A percentile compares a stretch with the other conserved stretches of the same genome.
Evolutionary conservation across 257 asterid species (phyloP).

Genomic region (Echites panduratus): DNA sequence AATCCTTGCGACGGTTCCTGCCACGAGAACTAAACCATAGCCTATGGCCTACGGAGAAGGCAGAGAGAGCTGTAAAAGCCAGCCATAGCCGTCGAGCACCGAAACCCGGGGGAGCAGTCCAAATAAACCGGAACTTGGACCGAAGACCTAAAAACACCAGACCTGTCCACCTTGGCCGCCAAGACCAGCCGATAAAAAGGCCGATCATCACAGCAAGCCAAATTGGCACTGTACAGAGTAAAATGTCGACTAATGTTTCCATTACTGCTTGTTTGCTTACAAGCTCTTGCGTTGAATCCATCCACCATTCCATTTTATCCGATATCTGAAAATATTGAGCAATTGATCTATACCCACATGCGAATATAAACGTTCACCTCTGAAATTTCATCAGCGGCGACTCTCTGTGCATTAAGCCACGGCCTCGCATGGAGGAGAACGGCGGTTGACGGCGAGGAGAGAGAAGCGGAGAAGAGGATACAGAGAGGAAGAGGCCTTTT

Average conservation of each 20-base stretch:
- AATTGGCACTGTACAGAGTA: slow-evolving; percentile 85
- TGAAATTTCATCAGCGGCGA: no score
- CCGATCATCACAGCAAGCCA: slow-evolving; percentile 99
- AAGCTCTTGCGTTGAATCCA: slow-evolving; percentile 40
- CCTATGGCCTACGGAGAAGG: slow-evolving; percentile 72
- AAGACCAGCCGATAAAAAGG: slow-evolving; percentile 88
- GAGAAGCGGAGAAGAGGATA: neutral
- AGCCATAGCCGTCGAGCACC: slow-evolving; percentile 94
- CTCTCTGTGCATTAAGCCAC: no score
- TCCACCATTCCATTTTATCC: slow-evolving; percentile 50
- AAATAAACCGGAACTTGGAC: slow-evolving; percentile 66
- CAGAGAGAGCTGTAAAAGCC: slow-evolving; percentile 88
- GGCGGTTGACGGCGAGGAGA: slow-evolving; percentile 1
- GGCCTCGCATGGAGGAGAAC: slow-evolving; percentile 6
- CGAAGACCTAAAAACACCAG: slow-evolving; percentile 70
- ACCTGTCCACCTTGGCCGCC: slow-evolving; percentile 94
- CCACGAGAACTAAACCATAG: slow-evolving; percentile 62
- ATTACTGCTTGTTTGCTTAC: slow-evolving; percentile 47
- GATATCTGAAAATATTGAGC: neutral
- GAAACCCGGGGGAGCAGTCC: slow-evolving; percentile 89
- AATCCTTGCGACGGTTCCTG: slow-evolving; percentile 35
- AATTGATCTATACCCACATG: slow-evolving; percentile 6
- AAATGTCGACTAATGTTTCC: slow-evolving; percentile 89
- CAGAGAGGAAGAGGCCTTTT: neutral
- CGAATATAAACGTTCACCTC: neutral